A percentile compares a stretch with the other conserved stretches of the same genome.
phyloP scores from a whole-genome alignment of 192 early-diverging fungal genomes.

The Gonapodya sp. region DNA sequence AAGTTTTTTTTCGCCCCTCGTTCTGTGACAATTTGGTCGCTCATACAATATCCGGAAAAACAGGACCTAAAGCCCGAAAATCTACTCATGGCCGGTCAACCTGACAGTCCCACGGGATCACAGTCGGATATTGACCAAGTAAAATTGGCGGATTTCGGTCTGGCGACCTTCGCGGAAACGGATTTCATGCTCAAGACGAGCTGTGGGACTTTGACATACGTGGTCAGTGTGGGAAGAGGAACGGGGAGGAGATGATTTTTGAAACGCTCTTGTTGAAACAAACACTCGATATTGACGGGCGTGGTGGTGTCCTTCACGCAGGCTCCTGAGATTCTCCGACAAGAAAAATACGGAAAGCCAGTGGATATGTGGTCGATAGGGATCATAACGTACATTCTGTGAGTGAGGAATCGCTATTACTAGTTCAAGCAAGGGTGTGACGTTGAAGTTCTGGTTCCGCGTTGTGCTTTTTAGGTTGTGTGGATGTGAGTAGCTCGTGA shows the following conservation, averaged over 20 bases:
- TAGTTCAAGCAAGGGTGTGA: background rate
- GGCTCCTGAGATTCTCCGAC: conserved; percentile 58
- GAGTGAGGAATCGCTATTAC: background rate
- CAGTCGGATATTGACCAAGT: background rate
- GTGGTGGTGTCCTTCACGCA: background rate
- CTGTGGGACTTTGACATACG: conserved; percentile 8
- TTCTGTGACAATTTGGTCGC: background rate
- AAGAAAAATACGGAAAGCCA: conserved; percentile 50
- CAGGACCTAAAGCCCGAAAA: conserved; percentile 13
- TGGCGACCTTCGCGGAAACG: background rate
- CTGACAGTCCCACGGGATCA: background rate
- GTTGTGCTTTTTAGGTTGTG: background rate
- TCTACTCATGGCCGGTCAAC: background rate
- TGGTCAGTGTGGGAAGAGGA: background rate
- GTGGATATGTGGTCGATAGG: conserved; percentile 70
- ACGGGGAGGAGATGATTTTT: too few relatives aligned
- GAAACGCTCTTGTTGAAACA: too few relatives aligned
- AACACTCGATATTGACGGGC: background rate
- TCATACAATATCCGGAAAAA: background rate
- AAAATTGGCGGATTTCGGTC: conserved; percentile 2
- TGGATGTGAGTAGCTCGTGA: background rate
- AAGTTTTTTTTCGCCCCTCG: background rate
- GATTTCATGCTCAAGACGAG: conserved; percentile 3
- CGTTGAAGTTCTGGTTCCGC: background rate
- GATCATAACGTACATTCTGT: conserved; percentile 38